phyloP scores from a whole-genome alignment of 1,139 yeast species.

The Candida mesenterica region DNA sequence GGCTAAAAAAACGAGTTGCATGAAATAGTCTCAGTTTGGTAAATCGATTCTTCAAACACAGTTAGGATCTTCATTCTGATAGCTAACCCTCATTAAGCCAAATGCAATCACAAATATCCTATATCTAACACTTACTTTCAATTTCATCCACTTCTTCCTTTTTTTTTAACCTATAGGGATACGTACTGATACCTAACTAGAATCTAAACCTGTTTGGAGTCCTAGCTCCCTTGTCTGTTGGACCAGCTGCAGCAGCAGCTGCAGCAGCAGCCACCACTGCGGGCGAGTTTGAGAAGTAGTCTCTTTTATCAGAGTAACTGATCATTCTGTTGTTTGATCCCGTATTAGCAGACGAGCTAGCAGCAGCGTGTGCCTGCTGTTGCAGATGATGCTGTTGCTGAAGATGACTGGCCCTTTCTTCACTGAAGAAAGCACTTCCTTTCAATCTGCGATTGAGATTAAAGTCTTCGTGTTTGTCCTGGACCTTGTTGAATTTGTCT shows the following conservation, averaged over 20 bases:
- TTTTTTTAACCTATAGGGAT: too few relatives aligned
- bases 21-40: too few relatives aligned
- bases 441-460: constrained; percentile 11
- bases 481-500: constrained; percentile 59
- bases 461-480: constrained; percentile 49
- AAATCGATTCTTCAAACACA: too few relatives aligned
- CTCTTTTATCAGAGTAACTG: constrained; percentile 15
- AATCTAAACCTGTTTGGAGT: constrained; percentile 2
- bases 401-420: constrained; percentile 3
- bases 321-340: constrained; percentile 8
- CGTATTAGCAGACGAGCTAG: constrained; percentile 2
- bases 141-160: too few relatives aligned
- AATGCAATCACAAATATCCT: too few relatives aligned
- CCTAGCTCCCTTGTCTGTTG: background rate
- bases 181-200: too few relatives aligned
- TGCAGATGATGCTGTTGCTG: constrained; percentile 4
- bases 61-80: too few relatives aligned
- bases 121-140: too few relatives aligned
- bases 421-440: constrained; percentile 7
- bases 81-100: too few relatives aligned
- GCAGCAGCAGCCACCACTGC: constrained; percentile 11
- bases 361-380: constrained; percentile 3
- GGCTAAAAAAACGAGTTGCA: too few relatives aligned
- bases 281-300: constrained; percentile 15
- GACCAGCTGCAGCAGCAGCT: constrained; percentile 9